Evolutionary conservation across 2,329 filamentous ascomycete genomes (phyloP).

Genomic region (Arthrinium phaeospermum): DNA sequence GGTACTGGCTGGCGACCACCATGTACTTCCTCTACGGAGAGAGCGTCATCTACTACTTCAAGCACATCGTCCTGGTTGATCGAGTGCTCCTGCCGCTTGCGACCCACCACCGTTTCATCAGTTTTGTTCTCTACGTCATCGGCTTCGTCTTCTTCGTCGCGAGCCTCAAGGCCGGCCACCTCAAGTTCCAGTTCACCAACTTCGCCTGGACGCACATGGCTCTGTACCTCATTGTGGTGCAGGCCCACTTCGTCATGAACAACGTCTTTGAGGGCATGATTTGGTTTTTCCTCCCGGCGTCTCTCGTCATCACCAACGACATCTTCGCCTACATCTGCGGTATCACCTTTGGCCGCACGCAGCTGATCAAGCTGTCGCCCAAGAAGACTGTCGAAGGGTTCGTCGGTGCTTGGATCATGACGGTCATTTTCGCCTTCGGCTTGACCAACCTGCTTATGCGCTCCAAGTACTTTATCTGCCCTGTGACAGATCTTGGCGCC

Average conservation of each 20-base stretch:
- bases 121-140: slow-evolving; percentile 97
- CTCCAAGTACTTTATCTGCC: slow-evolving; percentile 98
- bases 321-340: slow-evolving; percentile 98
- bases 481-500: slow-evolving; percentile 92
- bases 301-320: slow-evolving; percentile 96
- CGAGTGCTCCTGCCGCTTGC: slow-evolving; percentile 90
- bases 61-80: slow-evolving; percentile 96
- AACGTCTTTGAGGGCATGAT: slow-evolving; percentile 99
- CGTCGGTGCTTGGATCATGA: slow-evolving; percentile 95
- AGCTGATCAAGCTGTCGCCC: slow-evolving; percentile 95
- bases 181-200: slow-evolving; percentile 98
- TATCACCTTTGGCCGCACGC: slow-evolving; percentile 94
- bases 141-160: slow-evolving; percentile 98
- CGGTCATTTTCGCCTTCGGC: slow-evolving; percentile 80
- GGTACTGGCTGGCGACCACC: slow-evolving; percentile 98
- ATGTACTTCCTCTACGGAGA: slow-evolving; percentile 99
- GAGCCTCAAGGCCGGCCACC: slow-evolving; percentile 92
- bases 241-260: slow-evolving; percentile 99
- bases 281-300: slow-evolving; percentile 97
- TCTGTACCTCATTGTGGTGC: slow-evolving; percentile 94
- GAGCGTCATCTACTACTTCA: slow-evolving; percentile 99
- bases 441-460: slow-evolving; percentile 85
- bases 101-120: slow-evolving; percentile 98
- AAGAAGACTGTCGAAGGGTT: slow-evolving; percentile 99
- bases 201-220: slow-evolving; percentile 99